Percentiles rank a stretch among this genome's conserved stretches.
phyloP scores from a whole-genome alignment of 495 filamentous ascomycete genomes.

The Mytilinidion resinicola region DNA sequence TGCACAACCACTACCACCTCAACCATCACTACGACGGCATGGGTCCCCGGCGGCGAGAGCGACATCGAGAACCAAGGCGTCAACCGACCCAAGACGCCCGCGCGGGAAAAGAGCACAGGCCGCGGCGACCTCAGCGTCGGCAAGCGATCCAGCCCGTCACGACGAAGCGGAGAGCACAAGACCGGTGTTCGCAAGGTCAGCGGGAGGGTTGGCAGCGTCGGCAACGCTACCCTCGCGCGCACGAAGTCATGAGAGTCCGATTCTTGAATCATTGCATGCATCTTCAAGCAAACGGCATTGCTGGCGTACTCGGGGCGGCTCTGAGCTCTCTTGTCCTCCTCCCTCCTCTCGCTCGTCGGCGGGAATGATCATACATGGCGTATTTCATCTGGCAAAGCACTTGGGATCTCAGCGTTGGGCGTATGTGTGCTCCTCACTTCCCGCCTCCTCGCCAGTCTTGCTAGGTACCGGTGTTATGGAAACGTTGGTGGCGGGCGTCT shows the following conservation, averaged over 20 bases:
- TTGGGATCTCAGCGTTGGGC: no score
- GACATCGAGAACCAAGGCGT: conserved; percentile 33
- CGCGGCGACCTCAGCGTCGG: conserved; percentile 66
- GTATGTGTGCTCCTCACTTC: no score
- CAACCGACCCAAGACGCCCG: conserved; percentile 59
- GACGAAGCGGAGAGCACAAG: conserved; percentile 51
- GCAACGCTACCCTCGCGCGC: conserved; percentile 29
- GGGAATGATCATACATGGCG: no score
- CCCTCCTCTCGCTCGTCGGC: not conserved
- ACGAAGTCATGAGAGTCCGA: conserved; percentile 5
- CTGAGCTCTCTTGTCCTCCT: not conserved
- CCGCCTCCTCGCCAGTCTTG: no score
- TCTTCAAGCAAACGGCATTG: not conserved
- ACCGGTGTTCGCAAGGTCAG: conserved; percentile 83
- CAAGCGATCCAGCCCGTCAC: conserved; percentile 59
- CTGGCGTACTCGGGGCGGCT: not conserved
- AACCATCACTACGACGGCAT: conserved; percentile 32
- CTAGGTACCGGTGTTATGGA: not conserved
- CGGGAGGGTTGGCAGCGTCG: conserved; percentile 80
- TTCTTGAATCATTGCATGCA: not conserved
- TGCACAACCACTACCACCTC: conserved; percentile 55
- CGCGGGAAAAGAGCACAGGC: conserved; percentile 49
- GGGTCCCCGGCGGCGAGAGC: conserved; percentile 27
- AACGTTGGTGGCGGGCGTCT: no score
- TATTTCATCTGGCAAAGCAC: no score